Conservation (phyloP, 2,329 filamentous ascomycete genomes). For the Ophiocordyceps camponoti-floridani region DNA sequence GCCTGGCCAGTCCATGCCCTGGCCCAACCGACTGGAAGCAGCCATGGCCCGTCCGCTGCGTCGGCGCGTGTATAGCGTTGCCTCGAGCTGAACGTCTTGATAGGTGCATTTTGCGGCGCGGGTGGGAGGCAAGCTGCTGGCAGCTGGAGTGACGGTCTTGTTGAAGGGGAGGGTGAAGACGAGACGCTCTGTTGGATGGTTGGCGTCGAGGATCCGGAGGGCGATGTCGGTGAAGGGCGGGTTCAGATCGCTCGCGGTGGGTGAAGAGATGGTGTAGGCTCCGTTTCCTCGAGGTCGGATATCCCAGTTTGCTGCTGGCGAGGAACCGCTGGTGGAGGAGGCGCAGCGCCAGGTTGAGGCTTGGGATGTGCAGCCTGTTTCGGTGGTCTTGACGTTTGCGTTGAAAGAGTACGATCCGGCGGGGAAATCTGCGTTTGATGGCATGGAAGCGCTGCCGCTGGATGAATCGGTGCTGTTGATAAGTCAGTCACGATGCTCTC, state of each 20-base stretch:
- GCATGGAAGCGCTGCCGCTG: neutral
- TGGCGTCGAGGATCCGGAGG: slow-evolving; percentile 28
- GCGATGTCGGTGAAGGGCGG: slow-evolving; percentile 34
- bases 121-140: slow-evolving; percentile 21
- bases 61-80: slow-evolving; percentile 38
- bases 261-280: slow-evolving; percentile 35
- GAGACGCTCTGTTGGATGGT: slow-evolving; percentile 33
- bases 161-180: slow-evolving; percentile 34
- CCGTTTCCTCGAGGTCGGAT: slow-evolving; percentile 24
- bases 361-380: slow-evolving; percentile 39
- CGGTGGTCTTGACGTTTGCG: slow-evolving; percentile 34
- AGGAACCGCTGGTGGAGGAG: slow-evolving; percentile 25
- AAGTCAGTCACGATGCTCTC: neutral
- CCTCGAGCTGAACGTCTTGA: slow-evolving; percentile 34
- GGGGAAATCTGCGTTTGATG: slow-evolving; percentile 26
- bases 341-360: slow-evolving; percentile 43
- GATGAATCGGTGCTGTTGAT: neutral
- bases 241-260: slow-evolving; percentile 34
- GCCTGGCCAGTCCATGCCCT: slow-evolving; percentile 32
- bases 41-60: slow-evolving; percentile 8
- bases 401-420: slow-evolving; percentile 43
- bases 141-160: slow-evolving; percentile 32
- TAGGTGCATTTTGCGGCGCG: slow-evolving; percentile 37
- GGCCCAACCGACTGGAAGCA: neutral
- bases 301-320: slow-evolving; percentile 43